phyloP scores from a whole-genome alignment of 768 basidiomycete genomes.

The Polyporus arcularius region DNA sequence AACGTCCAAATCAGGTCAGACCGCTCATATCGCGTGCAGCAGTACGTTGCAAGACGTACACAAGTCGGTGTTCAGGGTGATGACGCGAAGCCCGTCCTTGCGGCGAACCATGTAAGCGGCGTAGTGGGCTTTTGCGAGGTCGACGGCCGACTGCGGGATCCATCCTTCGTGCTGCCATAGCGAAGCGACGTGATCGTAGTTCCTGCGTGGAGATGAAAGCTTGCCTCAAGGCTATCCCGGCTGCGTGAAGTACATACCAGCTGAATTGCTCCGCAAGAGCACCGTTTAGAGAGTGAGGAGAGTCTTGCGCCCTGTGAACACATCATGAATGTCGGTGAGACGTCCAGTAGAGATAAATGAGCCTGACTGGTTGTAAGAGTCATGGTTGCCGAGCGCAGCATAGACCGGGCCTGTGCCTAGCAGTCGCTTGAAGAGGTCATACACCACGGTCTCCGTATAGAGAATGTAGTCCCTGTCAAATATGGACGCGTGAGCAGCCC shows the following conservation, averaged over 20 bases:
- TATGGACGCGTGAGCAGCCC: not conserved
- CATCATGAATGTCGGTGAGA: not conserved
- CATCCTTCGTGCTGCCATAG: constrained; percentile 75
- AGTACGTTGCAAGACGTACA: constrained; percentile 46
- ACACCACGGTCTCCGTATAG: constrained; percentile 56
- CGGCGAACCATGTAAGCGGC: constrained; percentile 72
- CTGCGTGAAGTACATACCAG: constrained; percentile 46
- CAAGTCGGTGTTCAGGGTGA: constrained; percentile 75
- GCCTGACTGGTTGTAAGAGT: constrained; percentile 64
- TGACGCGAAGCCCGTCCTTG: constrained; percentile 64
- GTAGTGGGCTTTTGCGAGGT: constrained; percentile 66
- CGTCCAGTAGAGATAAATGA: not conserved
- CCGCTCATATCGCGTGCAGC: not conserved
- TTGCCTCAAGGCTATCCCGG: not conserved
- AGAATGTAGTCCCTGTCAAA: constrained; percentile 50
- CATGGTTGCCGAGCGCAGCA: constrained; percentile 76
- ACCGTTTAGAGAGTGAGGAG: constrained; percentile 58
- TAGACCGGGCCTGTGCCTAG: constrained; percentile 74
- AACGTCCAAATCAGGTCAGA: not conserved
- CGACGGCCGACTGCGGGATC: constrained; percentile 58
- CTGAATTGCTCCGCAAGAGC: constrained; percentile 60
- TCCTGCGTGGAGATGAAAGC: constrained; percentile 41
- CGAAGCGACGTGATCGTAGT: constrained; percentile 72
- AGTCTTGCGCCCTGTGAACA: constrained; percentile 53
- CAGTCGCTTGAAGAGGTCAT: constrained; percentile 62